Evolutionary conservation across 2,329 filamentous ascomycete species (phyloP), one percentile per base, ranked within the genome.

Genomic region (Trichoderma sp.): DNA sequence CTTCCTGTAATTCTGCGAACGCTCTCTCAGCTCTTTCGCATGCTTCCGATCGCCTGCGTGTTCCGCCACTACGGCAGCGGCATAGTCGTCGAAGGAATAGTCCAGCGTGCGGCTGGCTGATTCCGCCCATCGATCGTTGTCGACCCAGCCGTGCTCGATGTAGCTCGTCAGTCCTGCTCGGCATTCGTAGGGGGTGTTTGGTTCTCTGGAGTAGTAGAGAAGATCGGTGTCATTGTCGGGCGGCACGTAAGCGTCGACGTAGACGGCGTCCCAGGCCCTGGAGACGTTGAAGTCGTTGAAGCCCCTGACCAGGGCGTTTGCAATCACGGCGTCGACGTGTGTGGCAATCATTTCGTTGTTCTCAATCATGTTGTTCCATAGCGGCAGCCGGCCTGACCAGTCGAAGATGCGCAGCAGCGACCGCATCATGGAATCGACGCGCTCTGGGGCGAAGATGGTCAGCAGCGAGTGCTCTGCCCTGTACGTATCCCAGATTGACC

Each of bases 271-370:
- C 80, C 80, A 83, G 0, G 79, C 78, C 48, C 78, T 78, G 3
- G 65, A 45, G n/a, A 81, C 67, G 50, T 82, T 73, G 51, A 82
- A 82, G 17, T 71, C 74, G 1, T 69, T 72, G 67, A 82, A 82
- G 2, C 78, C 78, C 6, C 78, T 74, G 10, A 73, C 71, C 0
- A 82, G 72, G 0, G 80, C 80, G 63, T 82, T 82, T n/a, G 81
- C 78, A 3, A 83, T 70, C 2, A 83, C 78, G 1, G 76, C 80
- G 55, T 82, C 80, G 15, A 79, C 80, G 64, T 82, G 80, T 0
- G 80, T 82, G 1, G 79, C 79, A 43, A 82, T 80, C 80, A 82
- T 82, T 66, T 81, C 82, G 70, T 82, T 82, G 1, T 79, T 82
- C 67, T 82, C 80, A 5, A 82, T 74, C 66, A 82, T 72, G 62